Evolutionary conservation across 129 eudicot species (phyloP).

Genomic region (Escallonia rubra): DNA sequence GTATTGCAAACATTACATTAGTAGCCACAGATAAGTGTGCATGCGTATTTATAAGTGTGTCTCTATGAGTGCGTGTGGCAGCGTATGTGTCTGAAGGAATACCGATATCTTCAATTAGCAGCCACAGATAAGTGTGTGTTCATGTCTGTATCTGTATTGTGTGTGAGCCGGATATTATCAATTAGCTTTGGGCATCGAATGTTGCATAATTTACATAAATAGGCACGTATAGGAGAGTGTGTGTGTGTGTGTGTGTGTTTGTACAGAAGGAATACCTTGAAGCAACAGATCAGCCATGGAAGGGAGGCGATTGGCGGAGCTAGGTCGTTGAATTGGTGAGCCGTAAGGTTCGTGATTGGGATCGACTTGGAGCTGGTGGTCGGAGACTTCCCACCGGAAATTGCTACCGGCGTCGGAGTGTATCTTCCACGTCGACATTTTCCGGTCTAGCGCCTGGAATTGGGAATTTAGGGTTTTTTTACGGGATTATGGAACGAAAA

Average conservation of each 20-base stretch:
- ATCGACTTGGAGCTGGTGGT: constrained; percentile 24
- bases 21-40: no score
- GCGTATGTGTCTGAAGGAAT: no score
- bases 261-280: constrained; percentile 26
- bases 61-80: no score
- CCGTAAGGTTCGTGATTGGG: constrained; percentile 11
- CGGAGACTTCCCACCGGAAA: constrained; percentile 63
- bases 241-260: background rate
- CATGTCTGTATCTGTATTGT: no score
- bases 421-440: constrained; percentile 76
- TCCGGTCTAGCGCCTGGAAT: constrained; percentile 13
- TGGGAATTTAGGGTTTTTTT: constrained; percentile 21
- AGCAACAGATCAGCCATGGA: constrained; percentile 51
- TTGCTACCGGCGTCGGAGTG: constrained; percentile 43
- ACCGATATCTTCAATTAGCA: no score
- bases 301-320: constrained; percentile 23
- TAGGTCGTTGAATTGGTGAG: constrained; percentile 18
- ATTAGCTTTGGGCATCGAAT: no score
- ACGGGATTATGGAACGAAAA: background rate
- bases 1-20: no score
- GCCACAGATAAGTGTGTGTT: no score
- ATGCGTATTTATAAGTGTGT: no score
- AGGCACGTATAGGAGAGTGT: background rate
- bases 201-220: background rate
- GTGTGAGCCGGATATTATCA: no score